Evolutionary conservation across 805 yeast species (phyloP).

Genomic region (Candida fluviatilis): DNA sequence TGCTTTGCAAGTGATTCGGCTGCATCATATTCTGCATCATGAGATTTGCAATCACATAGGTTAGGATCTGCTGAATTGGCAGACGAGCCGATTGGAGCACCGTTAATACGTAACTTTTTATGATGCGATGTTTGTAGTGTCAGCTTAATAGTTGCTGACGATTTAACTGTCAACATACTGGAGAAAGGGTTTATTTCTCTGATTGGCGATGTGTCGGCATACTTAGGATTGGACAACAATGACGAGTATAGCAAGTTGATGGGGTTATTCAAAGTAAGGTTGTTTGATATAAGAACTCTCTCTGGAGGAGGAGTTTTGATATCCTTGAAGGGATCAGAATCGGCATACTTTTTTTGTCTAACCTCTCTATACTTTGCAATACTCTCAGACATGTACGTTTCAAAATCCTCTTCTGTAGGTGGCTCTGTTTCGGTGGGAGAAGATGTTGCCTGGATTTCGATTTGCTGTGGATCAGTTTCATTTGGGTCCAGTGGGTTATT

Average conservation of each 20-base stretch:
- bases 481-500: too few relatives aligned
- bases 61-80: conserved; percentile 7
- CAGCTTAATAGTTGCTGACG: conserved; percentile 35
- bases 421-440: background rate
- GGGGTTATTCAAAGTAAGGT: conserved; percentile 15
- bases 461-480: too few relatives aligned
- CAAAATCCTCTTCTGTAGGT: conserved; percentile 25
- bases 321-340: conserved; percentile 10
- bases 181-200: conserved; percentile 12
- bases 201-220: conserved; percentile 5
- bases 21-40: conserved; percentile 1
- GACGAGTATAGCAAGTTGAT: conserved; percentile 24
- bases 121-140: conserved; percentile 34
- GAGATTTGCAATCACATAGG: conserved; percentile 6
- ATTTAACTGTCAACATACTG: conserved; percentile 20
- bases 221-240: conserved; percentile 14
- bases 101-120: conserved; percentile 40
- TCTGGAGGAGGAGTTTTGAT: background rate
- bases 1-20: conserved; percentile 8
- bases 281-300: background rate
- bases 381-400: conserved; percentile 26
- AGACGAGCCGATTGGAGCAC: conserved; percentile 28
- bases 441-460: too few relatives aligned
- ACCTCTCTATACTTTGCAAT: conserved; percentile 30
- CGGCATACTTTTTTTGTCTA: conserved; percentile 14